Base-by-base conservation (phyloP, 768 basidiomycete species). In the Tricholomella constricta region DNA sequence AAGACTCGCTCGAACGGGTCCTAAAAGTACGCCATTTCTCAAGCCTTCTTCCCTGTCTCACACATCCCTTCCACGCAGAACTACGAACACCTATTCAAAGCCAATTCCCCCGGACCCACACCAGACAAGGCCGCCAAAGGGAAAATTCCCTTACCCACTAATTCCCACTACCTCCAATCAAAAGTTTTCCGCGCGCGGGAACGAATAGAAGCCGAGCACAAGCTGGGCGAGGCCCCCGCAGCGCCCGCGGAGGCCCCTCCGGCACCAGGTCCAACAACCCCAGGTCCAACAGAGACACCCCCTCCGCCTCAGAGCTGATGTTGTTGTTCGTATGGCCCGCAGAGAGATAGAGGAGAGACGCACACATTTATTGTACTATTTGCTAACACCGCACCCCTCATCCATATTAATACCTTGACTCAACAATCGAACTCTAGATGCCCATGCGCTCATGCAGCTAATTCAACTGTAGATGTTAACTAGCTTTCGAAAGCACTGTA, bases 101-200 rank as follows among this genome's bases (percentile, higher is more conserved):
- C 85, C 41, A 99, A 99, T 68, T 78, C 86, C 20, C 87, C 88
- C 10, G 77, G 82, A n/a, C 76, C 84, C 37, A 68, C 79, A 41
- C 75, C 83, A 12, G 75, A 78, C 53, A 78, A 78, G 60, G 72
- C 70, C 32, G 54, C 78, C 35, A 62, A 78, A 12, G 73, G 79
- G 32, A 81, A 76, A 65, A 72, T 70, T 20, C 65, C 71, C 20
- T 73, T 69, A 23, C 78, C 78, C 19, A 62, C 72, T 32, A 78
- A 93, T 66, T 94, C 93, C 31, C 91, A 94, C 70, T 98, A 98
- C 71, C 78, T 98, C 11, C 95, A 96, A 67, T 95, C 93, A 27
- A 99, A 99, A 73, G 92, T 99, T n/a, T 83, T 92, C 40, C 85
- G 97, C 36, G 96, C 97, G 17, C 82, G 86, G 49, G 94, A 98